Conservation (phyloP, 495 filamentous ascomycete genomes). For the Xylaria venustula region DNA sequence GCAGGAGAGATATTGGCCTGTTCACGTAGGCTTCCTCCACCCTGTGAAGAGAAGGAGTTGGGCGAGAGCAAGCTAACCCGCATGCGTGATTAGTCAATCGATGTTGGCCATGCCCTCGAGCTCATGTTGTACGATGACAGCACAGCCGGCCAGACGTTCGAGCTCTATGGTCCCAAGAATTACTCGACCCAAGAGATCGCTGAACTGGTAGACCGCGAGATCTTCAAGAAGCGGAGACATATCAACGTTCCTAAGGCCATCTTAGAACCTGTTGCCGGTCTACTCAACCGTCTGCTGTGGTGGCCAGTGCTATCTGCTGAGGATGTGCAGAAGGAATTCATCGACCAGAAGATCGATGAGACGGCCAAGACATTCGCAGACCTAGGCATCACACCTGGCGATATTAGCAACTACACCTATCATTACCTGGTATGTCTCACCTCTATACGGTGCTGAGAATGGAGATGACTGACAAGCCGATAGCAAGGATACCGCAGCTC, state of each 20-base stretch:
- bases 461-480: slow-evolving; percentile 27
- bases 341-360: slow-evolving; percentile 88
- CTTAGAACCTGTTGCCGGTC: slow-evolving; percentile 65
- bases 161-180: slow-evolving; percentile 91
- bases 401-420: slow-evolving; percentile 79
- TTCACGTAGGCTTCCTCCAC: slow-evolving; percentile 66
- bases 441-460: neutral
- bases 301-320: slow-evolving; percentile 84
- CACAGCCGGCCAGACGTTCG: slow-evolving; percentile 86
- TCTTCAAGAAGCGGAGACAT: slow-evolving; percentile 82
- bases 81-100: slow-evolving; percentile 59
- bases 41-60: slow-evolving; percentile 7
- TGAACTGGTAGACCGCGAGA: slow-evolving; percentile 85
- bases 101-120: slow-evolving; percentile 86
- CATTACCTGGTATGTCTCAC: slow-evolving; percentile 78
- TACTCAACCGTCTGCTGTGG: slow-evolving; percentile 80
- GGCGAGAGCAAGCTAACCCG: slow-evolving; percentile 18
- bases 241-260: slow-evolving; percentile 86
- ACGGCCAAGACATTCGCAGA: slow-evolving; percentile 95
- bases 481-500: slow-evolving; percentile 83
- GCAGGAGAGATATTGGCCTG: slow-evolving; percentile 87
- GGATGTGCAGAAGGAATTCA: slow-evolving; percentile 88
- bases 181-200: slow-evolving; percentile 87
- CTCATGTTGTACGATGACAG: slow-evolving; percentile 84
- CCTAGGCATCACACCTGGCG: slow-evolving; percentile 80